Evolutionary conservation across 2,329 filamentous ascomycete species (phyloP).

Genomic region (Fusarium lateritium): DNA sequence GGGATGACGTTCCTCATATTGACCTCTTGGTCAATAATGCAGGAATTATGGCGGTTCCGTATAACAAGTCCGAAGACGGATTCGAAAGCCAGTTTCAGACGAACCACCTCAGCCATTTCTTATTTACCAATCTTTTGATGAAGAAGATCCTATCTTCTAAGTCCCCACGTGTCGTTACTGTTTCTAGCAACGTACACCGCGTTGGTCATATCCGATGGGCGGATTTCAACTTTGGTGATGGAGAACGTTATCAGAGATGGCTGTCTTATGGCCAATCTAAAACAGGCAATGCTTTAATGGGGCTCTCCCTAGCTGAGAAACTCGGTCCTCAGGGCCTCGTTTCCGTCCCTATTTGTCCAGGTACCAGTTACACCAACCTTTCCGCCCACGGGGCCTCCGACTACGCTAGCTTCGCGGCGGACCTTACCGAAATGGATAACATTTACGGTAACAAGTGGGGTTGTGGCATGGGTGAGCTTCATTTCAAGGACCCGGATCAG

Average conservation of each 20-base stretch:
- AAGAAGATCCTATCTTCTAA: not conserved
- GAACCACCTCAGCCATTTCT: constrained; percentile 40
- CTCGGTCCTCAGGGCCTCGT: too few relatives aligned
- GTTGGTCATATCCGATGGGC: constrained; percentile 6
- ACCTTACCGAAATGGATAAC: too few relatives aligned
- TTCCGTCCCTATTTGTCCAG: too few relatives aligned
- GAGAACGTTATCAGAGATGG: not conserved
- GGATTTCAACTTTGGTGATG: constrained; percentile 6
- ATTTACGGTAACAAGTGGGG: too few relatives aligned
- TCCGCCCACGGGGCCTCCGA: too few relatives aligned
- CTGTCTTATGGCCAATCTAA: constrained; percentile 10
- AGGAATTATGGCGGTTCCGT: constrained; percentile 35
- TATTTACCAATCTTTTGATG: constrained; percentile 25
- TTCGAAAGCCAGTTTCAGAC: constrained; percentile 36
- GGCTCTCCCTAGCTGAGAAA: constrained; percentile 14
- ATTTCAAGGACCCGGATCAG: too few relatives aligned
- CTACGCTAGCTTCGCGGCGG: too few relatives aligned
- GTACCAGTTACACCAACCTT: too few relatives aligned
- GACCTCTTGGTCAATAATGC: constrained; percentile 38
- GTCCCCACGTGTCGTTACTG: constrained; percentile 1
- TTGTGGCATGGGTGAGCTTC: too few relatives aligned
- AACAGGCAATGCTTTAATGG: constrained; percentile 20
- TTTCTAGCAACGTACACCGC: constrained; percentile 12
- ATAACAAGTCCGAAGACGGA: constrained; percentile 26
- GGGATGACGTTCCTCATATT: too few relatives aligned